Evolutionary conservation across 306 rosid species (phyloP).

Genomic region (Begonia masoniana): DNA sequence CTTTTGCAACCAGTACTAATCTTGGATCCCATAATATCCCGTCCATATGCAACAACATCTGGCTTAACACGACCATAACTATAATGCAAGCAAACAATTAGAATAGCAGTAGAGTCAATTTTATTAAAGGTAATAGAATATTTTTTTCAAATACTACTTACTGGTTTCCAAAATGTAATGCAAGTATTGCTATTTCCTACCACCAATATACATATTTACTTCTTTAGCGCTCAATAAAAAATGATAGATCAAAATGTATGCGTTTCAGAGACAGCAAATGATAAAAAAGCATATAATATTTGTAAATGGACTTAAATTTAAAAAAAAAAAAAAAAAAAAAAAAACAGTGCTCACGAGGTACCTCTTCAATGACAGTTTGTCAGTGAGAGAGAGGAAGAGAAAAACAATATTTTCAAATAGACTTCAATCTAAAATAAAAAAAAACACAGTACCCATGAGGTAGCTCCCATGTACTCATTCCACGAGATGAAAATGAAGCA

Average conservation of each 20-base stretch:
- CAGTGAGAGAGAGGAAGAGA: no score
- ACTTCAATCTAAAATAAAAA: no score
- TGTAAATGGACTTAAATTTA: not conserved
- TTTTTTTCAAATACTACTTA: no score
- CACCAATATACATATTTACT: no score
- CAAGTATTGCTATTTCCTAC: no score
- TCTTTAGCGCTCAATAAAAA: no score
- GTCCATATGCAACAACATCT: constrained; percentile 94
- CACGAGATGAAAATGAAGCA: constrained; percentile 97
- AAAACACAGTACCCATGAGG: constrained; percentile 73
- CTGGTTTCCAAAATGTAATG: no score
- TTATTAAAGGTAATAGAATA: no score
- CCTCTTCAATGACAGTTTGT: constrained; percentile 18
- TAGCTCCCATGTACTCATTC: constrained; percentile 99
- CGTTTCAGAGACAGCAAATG: not conserved
- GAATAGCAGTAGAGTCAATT: no score
- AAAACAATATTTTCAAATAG: no score
- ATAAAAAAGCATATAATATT: not conserved
- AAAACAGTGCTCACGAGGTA: constrained; percentile 76
- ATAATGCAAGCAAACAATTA: constrained; percentile 1
- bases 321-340: constrained; percentile 1
- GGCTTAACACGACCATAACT: constrained; percentile 98
- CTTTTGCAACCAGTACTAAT: constrained; percentile 94
- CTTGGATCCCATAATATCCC: constrained; percentile 96
- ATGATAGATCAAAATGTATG: no score